These are phyloP conservation scores for Acanthamoeba culbertsoni DNA, from an alignment of 208 protist species.

Conservation along the genomic window DNA sequence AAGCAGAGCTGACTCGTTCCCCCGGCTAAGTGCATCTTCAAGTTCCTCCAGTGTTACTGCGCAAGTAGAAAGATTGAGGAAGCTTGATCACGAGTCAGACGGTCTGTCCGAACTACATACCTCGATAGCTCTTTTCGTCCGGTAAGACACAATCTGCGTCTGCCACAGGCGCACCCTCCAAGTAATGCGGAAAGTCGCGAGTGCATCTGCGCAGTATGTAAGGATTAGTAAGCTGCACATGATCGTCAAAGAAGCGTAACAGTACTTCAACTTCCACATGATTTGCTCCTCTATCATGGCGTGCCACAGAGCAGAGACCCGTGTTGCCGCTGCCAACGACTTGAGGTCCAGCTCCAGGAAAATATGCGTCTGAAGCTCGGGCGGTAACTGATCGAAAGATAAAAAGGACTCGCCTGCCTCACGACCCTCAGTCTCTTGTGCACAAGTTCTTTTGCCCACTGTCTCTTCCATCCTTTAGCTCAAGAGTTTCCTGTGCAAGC, in stretches of 20 bases:
- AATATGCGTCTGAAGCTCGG: background rate
- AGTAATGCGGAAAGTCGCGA: background rate
- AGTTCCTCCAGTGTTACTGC: background rate
- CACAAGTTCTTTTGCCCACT: no score
- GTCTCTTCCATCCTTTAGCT: background rate
- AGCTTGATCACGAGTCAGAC: no score
- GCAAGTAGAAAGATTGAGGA: no score
- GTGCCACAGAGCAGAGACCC: background rate
- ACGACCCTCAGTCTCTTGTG: background rate
- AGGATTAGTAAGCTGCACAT: background rate
- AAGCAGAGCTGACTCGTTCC: background rate
- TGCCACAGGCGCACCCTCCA: background rate
- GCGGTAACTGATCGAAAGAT: background rate
- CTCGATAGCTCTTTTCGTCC: background rate
- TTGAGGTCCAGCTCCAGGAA: background rate
- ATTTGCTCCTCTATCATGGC: background rate
- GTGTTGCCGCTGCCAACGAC: background rate
- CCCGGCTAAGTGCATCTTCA: background rate
- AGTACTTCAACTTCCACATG: conserved; percentile 22
- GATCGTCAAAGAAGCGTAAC: background rate
- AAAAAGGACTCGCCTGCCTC: background rate
- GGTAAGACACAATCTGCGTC: background rate
- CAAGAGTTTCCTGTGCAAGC: no score
- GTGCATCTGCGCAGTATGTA: background rate
- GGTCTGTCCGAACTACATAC: no score